Conservation (phyloP, 2,329 filamentous ascomycete species). For the Xylaria multiplex region DNA sequence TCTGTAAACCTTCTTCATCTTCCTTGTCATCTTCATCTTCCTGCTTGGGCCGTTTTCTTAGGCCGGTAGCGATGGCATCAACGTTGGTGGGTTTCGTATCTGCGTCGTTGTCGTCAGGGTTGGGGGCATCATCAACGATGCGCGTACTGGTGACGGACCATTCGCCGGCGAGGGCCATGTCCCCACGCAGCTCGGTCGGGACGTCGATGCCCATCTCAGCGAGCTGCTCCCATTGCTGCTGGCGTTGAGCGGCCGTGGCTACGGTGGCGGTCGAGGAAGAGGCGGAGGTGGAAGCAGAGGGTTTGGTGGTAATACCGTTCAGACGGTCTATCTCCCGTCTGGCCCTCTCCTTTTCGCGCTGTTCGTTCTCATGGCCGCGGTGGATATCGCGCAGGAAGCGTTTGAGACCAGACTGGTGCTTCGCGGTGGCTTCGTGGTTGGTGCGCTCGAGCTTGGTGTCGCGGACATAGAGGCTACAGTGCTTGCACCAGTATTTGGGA, state of each 20-base stretch:
- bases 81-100: conserved; percentile 52
- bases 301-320: conserved; percentile 74
- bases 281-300: conserved; percentile 50
- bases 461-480: conserved; percentile 88
- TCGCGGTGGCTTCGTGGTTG: conserved; percentile 88
- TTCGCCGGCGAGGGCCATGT: conserved; percentile 88
- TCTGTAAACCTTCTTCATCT: conserved; percentile 67
- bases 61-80: conserved; percentile 63
- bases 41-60: conserved; percentile 64
- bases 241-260: conserved; percentile 73
- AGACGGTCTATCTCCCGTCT: conserved; percentile 86
- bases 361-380: conserved; percentile 81
- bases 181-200: conserved; percentile 78
- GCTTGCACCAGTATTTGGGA: conserved; percentile 98
- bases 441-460: conserved; percentile 90
- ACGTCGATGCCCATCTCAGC: conserved; percentile 87
- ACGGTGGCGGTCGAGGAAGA: conserved; percentile 41
- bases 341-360: conserved; percentile 83
- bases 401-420: conserved; percentile 87
- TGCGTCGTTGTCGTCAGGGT: conserved; percentile 53
- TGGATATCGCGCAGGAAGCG: conserved; percentile 91
- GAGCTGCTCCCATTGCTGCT: conserved; percentile 86
- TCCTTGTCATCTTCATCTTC: conserved; percentile 57
- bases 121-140: conserved; percentile 58
- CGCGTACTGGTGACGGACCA: conserved; percentile 80